A percentile compares a stretch with the other conserved stretches of the same genome.
Evolutionary conservation across 1,139 yeast genomes (phyloP).

Genomic region (Suhomyces taliae): DNA sequence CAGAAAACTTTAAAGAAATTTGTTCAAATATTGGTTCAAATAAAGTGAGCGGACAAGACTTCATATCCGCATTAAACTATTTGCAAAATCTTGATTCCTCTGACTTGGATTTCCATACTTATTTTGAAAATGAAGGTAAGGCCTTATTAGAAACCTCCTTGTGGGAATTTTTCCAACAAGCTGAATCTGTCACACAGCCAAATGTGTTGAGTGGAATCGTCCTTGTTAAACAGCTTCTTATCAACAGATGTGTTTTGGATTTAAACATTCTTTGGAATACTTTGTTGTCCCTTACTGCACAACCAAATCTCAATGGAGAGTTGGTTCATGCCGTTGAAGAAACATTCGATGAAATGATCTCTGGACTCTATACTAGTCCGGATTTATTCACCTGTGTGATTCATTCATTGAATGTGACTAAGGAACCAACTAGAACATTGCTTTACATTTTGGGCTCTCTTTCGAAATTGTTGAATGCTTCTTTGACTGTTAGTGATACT

Average conservation of each 20-base stretch:
- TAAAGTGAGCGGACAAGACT: constrained; percentile 16
- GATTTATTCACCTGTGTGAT: constrained; percentile 19
- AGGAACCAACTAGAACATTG: constrained; percentile 6
- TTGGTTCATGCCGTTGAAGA: constrained; percentile 22
- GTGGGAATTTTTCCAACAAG: constrained; percentile 26
- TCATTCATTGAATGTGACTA: constrained; percentile 11
- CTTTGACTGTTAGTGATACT: constrained; percentile 20
- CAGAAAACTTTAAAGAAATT: constrained; percentile 21
- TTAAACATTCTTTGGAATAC: constrained; percentile 24
- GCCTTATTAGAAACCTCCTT: constrained; percentile 26
- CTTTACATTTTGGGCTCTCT: constrained; percentile 25
- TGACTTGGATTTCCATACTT: constrained; percentile 24
- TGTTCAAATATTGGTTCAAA: constrained; percentile 18
- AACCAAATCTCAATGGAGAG: constrained; percentile 13
- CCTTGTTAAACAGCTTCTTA: constrained; percentile 36
- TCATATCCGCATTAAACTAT: constrained; percentile 21
- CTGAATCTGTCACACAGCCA: constrained; percentile 9
- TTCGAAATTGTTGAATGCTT: constrained; percentile 21
- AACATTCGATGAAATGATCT: constrained; percentile 32
- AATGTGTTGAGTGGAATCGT: constrained; percentile 31
- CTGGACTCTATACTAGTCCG: constrained; percentile 25
- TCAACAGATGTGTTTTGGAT: constrained; percentile 23
- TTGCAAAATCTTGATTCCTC: constrained; percentile 26
- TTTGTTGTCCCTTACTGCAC: constrained; percentile 20
- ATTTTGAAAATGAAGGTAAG: constrained; percentile 27